A percentile compares a stretch with the other conserved stretches of the same genome.
Evolutionary conservation across 148 eudicot species (phyloP).

Genomic region (Rhododendron williamsianum): DNA sequence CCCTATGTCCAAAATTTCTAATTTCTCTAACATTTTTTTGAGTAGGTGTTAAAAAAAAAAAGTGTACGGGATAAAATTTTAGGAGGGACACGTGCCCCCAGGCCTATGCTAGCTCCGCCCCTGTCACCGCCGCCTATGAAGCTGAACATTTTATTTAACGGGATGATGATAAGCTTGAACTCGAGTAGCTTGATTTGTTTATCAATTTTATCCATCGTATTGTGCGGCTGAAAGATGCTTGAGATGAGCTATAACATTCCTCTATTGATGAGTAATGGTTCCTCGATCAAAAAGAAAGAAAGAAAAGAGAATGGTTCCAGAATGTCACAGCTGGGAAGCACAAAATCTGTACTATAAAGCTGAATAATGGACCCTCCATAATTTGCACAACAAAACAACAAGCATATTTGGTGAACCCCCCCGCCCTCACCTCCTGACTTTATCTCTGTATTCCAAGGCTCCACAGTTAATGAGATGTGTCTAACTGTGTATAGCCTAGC

Average conservation of each 20-base stretch:
- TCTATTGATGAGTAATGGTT: neutral
- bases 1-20: too few species aligned
- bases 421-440: neutral
- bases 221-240: neutral
- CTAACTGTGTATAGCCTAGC: neutral
- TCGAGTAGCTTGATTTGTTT: neutral
- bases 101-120: too few species aligned
- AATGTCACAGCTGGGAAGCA: neutral
- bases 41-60: too few species aligned
- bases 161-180: neutral
- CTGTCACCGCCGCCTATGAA: too few species aligned
- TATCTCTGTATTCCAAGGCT: neutral
- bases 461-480: neutral
- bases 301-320: neutral
- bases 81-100: too few species aligned
- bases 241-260: neutral
- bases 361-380: neutral
- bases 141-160: neutral
- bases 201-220: neutral
- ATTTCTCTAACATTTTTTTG: too few species aligned
- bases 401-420: neutral
- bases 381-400: neutral
- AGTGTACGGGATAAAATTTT: too few species aligned
- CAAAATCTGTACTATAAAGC: neutral
- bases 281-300: neutral